Percentiles rank a stretch among this genome's conserved stretches.
Evolutionary conservation across 176 grass and related monocot species (phyloP).

Genomic region (Bromus sterilis): DNA sequence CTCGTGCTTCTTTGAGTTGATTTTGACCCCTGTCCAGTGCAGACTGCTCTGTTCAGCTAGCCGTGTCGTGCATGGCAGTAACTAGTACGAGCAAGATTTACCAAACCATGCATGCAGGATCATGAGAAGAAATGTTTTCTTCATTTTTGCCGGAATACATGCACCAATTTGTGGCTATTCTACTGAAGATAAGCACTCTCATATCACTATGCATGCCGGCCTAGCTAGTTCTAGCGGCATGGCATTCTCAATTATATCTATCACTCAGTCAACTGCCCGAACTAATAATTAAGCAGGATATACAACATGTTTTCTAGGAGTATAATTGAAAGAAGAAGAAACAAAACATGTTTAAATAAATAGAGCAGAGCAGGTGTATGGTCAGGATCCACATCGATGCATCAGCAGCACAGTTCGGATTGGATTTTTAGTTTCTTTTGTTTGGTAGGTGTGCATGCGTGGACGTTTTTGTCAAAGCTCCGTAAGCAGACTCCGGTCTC

Average conservation of each 20-base stretch:
- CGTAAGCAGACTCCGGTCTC: conserved; percentile 21
- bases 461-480: conserved; percentile 31
- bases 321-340: not conserved
- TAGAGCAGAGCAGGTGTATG: not conserved
- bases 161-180: not conserved
- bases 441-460: not conserved
- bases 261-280: not conserved
- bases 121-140: not conserved
- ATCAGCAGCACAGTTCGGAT: not conserved
- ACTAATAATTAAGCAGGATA: not conserved
- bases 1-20: not conserved
- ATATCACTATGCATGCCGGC: not conserved
- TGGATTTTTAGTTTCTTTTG: not conserved
- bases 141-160: not conserved
- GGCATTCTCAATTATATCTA: conserved; percentile 15
- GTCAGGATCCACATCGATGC: conserved; percentile 20
- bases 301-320: not conserved
- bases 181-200: not conserved
- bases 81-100: too few species aligned
- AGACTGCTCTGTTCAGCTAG: too few species aligned
- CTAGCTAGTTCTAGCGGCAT: not conserved
- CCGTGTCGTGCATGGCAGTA: too few species aligned
- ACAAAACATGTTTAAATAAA: not conserved
- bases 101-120: too few species aligned
- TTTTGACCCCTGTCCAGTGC: not conserved